These are phyloP conservation scores for Cladophialophora exuberans DNA, from an alignment of 2,329 filamentous ascomycete species.

Conservation along the genomic window DNA sequence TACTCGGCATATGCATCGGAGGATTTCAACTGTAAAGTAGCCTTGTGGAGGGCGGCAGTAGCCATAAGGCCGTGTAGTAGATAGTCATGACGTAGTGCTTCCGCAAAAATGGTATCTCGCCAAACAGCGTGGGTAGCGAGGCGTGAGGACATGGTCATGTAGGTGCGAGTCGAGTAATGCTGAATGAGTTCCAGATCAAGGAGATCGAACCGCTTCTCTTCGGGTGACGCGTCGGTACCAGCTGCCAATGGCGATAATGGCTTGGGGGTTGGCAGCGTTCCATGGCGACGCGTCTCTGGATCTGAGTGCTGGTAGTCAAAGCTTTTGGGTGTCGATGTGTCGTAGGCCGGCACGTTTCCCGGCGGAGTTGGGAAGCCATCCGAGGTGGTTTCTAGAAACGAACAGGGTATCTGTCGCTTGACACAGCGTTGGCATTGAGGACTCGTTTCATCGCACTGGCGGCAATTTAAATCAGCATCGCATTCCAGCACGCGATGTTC, in stretches of 20 bases:
- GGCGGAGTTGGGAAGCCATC: conserved; percentile 23
- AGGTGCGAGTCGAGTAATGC: conserved; percentile 47
- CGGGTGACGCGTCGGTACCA: neutral
- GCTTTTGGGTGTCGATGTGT: conserved; percentile 26
- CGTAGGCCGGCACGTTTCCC: conserved; percentile 14
- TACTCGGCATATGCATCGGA: conserved; percentile 32
- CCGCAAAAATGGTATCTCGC: conserved; percentile 45
- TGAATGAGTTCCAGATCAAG: conserved; percentile 51
- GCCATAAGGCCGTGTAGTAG: conserved; percentile 48
- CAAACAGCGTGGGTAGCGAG: conserved; percentile 39
- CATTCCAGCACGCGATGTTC: neutral
- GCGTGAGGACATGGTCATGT: conserved; percentile 35
- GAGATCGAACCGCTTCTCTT: conserved; percentile 32
- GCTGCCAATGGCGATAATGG: conserved; percentile 8
- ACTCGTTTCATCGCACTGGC: conserved; percentile 32
- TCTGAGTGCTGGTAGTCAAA: conserved; percentile 25
- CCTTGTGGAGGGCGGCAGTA: conserved; percentile 45
- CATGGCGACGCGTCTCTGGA: conserved; percentile 16
- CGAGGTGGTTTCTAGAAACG: conserved; percentile 30
- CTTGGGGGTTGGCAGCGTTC: neutral
- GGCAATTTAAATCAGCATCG: neutral
- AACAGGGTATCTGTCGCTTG: conserved; percentile 33
- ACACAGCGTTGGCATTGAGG: conserved; percentile 34
- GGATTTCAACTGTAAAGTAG: conserved; percentile 34
- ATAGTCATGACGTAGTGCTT: conserved; percentile 46